A percentile compares a stretch with the other conserved stretches of the same genome.
Evolutionary conservation across 2,329 filamentous ascomycete species (phyloP).

Genomic region (Corinectria fuckeliana): DNA sequence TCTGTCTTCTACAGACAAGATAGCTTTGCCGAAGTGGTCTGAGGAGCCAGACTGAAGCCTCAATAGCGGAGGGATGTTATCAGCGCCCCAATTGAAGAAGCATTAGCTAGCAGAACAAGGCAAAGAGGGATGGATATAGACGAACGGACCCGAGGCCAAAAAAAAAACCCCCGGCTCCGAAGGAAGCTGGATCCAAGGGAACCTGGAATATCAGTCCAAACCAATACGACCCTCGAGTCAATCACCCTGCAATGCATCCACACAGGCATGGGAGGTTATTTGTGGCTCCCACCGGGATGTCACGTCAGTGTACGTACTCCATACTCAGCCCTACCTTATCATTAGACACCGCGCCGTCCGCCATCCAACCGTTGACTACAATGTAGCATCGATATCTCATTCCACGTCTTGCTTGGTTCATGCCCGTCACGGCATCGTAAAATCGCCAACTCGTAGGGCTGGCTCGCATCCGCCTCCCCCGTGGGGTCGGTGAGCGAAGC

Average conservation of each 20-base stretch:
- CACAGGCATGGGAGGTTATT: neutral
- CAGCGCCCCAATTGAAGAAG: neutral
- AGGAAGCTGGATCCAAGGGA: neutral
- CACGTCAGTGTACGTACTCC: neutral
- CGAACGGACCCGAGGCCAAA: neutral
- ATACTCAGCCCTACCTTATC: neutral
- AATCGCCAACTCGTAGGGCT: slow-evolving; percentile 14
- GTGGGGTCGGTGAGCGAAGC: neutral
- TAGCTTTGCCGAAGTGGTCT: neutral
- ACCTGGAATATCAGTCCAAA: neutral
- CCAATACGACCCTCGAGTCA: neutral
- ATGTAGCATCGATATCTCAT: neutral
- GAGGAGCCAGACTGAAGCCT: neutral
- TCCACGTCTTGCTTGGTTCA: neutral
- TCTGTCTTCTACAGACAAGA: neutral
- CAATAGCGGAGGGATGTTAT: neutral
- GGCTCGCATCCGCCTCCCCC: neutral
- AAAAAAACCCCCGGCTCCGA: neutral
- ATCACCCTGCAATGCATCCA: neutral
- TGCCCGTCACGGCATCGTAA: neutral
- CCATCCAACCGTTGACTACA: neutral
- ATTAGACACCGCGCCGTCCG: neutral
- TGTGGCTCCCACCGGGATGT: neutral
- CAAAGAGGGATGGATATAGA: neutral
- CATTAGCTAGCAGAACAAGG: neutral